These are phyloP conservation scores for Chlamydomonas reinhardtii DNA, from an alignment of 163 green algal species.

Conservation along the genomic window DNA sequence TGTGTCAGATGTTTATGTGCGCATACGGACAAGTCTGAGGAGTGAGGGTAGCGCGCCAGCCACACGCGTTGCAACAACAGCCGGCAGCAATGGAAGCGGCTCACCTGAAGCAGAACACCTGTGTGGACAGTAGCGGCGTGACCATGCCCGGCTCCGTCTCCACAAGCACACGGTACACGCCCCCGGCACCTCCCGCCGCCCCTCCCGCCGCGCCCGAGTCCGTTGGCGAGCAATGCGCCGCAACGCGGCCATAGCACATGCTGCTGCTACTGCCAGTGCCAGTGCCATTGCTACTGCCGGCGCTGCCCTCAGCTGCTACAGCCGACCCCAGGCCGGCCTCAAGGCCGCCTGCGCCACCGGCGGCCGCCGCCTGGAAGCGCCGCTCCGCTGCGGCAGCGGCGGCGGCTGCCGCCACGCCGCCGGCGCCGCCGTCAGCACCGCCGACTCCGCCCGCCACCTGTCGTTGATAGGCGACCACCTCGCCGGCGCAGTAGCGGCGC, in stretches of 20 bases:
- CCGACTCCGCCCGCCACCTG: background rate
- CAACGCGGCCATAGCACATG: conserved; percentile 63
- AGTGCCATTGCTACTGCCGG: background rate
- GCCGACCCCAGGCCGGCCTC: background rate
- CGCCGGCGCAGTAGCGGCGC: conserved; percentile 58
- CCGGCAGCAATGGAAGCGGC: background rate
- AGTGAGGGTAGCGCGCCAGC: too few species aligned
- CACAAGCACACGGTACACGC: conserved; percentile 69
- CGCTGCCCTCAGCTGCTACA: background rate
- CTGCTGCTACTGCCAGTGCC: background rate
- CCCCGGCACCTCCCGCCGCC: background rate
- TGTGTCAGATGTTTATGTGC: too few species aligned
- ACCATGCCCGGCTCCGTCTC: conserved; percentile 64
- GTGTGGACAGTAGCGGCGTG: conserved; percentile 65
- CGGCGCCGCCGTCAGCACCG: background rate
- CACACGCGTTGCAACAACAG: too few species aligned
- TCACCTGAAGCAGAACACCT: conserved; percentile 75
- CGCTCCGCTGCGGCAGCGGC: conserved; percentile 14
- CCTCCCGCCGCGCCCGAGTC: conserved; percentile 34
- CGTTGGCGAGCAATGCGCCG: conserved; percentile 38
- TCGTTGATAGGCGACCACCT: conserved; percentile 62
- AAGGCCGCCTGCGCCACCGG: background rate
- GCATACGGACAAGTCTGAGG: too few species aligned
- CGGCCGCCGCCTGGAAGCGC: background rate
- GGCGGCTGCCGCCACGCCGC: background rate